Conservation (phyloP, 768 basidiomycete species). For the Gloeopeniophorella convolvens region DNA sequence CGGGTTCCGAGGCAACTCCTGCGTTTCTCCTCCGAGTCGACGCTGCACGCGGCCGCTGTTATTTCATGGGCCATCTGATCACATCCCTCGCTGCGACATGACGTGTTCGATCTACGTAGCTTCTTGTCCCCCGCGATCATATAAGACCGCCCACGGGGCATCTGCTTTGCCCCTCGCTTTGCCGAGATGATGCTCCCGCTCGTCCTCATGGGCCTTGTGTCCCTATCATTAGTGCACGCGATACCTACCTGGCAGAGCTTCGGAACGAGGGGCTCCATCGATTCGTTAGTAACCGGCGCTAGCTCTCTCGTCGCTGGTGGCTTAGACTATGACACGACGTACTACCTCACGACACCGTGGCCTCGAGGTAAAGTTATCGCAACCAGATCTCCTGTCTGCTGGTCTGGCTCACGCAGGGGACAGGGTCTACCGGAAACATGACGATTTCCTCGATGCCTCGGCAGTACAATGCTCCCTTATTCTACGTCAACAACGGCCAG, state of each 20-base stretch:
- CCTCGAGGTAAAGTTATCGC: conserved; percentile 1
- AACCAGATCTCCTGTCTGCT: not conserved
- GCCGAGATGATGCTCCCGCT: not conserved
- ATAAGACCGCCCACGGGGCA: not conserved
- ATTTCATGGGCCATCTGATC: too few species aligned
- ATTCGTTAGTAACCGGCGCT: not conserved
- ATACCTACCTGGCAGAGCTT: conserved; percentile 5
- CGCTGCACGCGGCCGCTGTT: too few species aligned
- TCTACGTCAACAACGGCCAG: conserved; percentile 46
- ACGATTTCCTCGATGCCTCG: conserved; percentile 33
- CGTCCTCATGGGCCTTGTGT: not conserved
- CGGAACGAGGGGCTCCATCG: not conserved
- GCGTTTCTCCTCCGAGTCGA: not conserved
- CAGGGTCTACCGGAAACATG: conserved; percentile 44
- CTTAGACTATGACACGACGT: not conserved
- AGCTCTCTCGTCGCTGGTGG: not conserved
- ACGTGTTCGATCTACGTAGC: too few species aligned
- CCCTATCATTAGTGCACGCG: not conserved
- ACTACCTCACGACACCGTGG: not conserved
- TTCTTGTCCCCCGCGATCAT: not conserved
- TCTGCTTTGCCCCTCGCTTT: not conserved
- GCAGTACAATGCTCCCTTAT: conserved; percentile 34
- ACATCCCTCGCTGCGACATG: too few species aligned
- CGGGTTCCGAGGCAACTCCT: not conserved
- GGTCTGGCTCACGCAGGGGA: not conserved